Percentiles rank a stretch among this genome's conserved stretches.
phyloP scores from a whole-genome alignment of 2,329 filamentous ascomycete genomes.

The Fusarium hainanense region DNA sequence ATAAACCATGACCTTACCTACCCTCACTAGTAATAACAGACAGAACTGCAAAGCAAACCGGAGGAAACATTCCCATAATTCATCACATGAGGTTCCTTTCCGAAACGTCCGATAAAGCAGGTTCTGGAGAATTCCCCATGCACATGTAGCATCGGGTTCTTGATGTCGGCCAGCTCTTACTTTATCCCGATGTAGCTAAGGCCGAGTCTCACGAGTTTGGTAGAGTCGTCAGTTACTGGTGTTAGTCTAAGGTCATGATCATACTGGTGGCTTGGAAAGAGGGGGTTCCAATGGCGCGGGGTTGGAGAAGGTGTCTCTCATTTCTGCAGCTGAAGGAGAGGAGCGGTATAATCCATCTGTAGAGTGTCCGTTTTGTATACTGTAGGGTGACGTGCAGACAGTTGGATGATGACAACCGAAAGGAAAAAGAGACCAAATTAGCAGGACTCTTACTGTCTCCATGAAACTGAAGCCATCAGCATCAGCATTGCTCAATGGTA shows the following conservation, averaged over 20 bases:
- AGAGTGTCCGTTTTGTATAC: background rate
- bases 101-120: slow-evolving; percentile 33
- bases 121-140: slow-evolving; percentile 25
- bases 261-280: background rate
- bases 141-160: slow-evolving; percentile 28
- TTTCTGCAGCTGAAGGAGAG: background rate
- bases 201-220: background rate
- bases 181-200: slow-evolving; percentile 10
- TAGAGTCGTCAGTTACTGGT: background rate
- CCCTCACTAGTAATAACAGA: background rate
- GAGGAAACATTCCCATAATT: slow-evolving; percentile 33
- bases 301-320: slow-evolving; percentile 14
- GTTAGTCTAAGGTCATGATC: background rate
- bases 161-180: slow-evolving; percentile 24
- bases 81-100: slow-evolving; percentile 27
- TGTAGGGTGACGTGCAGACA: slow-evolving; percentile 31
- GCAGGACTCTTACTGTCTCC: background rate
- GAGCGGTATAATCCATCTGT: background rate
- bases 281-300: slow-evolving; percentile 13
- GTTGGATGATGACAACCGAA: slow-evolving; percentile 30
- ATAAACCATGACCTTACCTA: background rate
- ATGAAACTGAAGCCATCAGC: slow-evolving; percentile 6
- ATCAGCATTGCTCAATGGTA: slow-evolving; percentile 16
- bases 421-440: background rate
- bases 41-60: background rate